phyloP scores from a whole-genome alignment of 108 stramenopile genomes.

The Schizochytrium sp. region DNA sequence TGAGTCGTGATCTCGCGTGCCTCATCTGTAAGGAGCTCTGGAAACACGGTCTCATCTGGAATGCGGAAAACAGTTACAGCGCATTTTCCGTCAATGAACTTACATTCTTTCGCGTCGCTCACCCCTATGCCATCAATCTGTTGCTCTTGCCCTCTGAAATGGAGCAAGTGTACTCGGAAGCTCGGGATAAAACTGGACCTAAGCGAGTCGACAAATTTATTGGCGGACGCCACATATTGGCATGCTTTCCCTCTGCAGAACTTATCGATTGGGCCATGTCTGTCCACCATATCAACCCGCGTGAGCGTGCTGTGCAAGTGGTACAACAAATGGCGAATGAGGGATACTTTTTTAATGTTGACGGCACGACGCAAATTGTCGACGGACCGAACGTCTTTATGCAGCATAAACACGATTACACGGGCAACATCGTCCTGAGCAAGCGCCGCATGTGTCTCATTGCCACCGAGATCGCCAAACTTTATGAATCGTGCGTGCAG shows the following conservation, averaged over 20 bases:
- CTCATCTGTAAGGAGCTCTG: neutral
- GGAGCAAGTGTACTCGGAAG: neutral
- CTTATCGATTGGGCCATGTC: neutral
- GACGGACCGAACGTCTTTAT: neutral
- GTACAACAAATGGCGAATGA: neutral
- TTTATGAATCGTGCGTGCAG: neutral
- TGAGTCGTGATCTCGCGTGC: neutral
- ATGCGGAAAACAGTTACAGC: neutral
- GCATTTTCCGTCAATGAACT: neutral
- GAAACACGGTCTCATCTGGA: neutral
- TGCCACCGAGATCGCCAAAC: neutral
- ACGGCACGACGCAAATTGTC: neutral
- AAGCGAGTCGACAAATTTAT: neutral
- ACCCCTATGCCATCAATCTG: neutral
- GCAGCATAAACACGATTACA: neutral
- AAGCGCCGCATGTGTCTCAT: neutral
- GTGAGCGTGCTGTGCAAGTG: conserved; percentile 3
- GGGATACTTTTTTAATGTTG: neutral
- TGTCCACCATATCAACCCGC: neutral
- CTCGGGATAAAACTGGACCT: neutral
- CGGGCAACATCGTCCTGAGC: neutral
- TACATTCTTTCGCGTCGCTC: neutral
- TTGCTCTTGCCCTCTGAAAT: neutral
- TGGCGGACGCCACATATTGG: neutral
- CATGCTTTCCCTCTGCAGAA: neutral